A percentile compares a stretch with the other conserved stretches of the same genome.
These are phyloP conservation scores for Tuber borchii DNA, from an alignment of 495 filamentous ascomycete species.

Conservation along the genomic window DNA sequence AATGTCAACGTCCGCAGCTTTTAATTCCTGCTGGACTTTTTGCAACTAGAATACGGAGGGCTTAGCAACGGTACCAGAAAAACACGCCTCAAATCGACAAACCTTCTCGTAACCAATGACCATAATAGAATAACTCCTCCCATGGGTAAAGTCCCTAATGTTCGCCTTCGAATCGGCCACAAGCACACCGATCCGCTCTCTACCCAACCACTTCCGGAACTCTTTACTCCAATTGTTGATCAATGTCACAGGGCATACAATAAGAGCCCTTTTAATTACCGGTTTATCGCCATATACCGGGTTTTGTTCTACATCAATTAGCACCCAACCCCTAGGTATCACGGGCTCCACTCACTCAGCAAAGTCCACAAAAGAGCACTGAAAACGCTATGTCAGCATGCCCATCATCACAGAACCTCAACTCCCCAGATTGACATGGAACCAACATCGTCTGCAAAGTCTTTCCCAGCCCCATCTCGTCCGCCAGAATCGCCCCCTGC, in stretches of 20 bases:
- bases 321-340: not conserved
- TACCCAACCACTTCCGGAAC: constrained; percentile 73
- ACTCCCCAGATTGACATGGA: constrained; percentile 2
- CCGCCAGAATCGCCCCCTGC: constrained; percentile 69
- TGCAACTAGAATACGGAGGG: constrained; percentile 23
- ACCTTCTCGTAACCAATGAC: constrained; percentile 79
- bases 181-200: constrained; percentile 69
- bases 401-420: not conserved
- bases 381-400: constrained; percentile 7
- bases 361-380: constrained; percentile 67
- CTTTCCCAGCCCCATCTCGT: constrained; percentile 80
- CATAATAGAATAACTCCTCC: constrained; percentile 70
- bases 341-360: constrained; percentile 45
- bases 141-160: constrained; percentile 64
- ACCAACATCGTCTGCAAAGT: constrained; percentile 64
- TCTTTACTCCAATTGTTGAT: constrained; percentile 78
- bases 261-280: constrained; percentile 69
- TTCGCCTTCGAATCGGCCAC: constrained; percentile 62
- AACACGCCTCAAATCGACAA: constrained; percentile 36
- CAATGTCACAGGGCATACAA: constrained; percentile 73
- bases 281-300: constrained; percentile 54
- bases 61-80: not conserved
- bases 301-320: constrained; percentile 54
- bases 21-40: constrained; percentile 60
- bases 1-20: constrained; percentile 64